Evolutionary conservation across 2,329 filamentous ascomycete species (phyloP), one percentile per base, ranked within the genome.

Genomic region (Penicillium crustosum): DNA sequence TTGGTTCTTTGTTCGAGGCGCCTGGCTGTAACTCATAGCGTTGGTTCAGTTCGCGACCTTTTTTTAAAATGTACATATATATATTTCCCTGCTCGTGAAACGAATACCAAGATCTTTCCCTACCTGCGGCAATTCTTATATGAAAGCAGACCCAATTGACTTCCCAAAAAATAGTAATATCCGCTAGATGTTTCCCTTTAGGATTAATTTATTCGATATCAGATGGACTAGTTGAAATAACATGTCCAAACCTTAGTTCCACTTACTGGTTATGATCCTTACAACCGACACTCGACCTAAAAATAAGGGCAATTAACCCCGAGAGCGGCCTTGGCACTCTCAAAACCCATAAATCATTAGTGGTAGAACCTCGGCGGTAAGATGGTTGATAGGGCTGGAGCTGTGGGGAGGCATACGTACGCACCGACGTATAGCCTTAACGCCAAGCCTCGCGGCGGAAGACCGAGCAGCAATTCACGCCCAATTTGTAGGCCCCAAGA

Each of bases 21-120:
- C 39, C 51, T 50, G 25, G n/a, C 36, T 44, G 35, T 25, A 15
- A 36, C 31, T 43, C 21, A 25, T 21, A 56, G 53, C 53, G 41
- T 56, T 38, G 47, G 5, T 49, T 49, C n/a, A 23, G 15, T 57
- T 53, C 17, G 27, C 29, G 33, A 42, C 23, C 12, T 19, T 19
- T 42, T 19, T 19, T 48, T 25, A 48, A 47, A 42, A 27, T 57
- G 49, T 57, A 53, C 23, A 57, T 53, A 53, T 48, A 53, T 53
- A 57, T 51, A 33, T 29, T 42, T 41, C 29, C 36, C 9, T 25
- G 27, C 35, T 42, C n/a, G 39, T 42, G 42, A 57, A 23, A 57
- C 43, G 55, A 57, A 53, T 53, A 55, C 23, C 53, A 55, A 44
- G 47, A 55, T 43, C 29, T 15, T 19, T 10, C 41, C 8, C 27